Evolutionary conservation across 768 basidiomycete species (phyloP).

Genomic region (Candolleomyces efflorescens): DNA sequence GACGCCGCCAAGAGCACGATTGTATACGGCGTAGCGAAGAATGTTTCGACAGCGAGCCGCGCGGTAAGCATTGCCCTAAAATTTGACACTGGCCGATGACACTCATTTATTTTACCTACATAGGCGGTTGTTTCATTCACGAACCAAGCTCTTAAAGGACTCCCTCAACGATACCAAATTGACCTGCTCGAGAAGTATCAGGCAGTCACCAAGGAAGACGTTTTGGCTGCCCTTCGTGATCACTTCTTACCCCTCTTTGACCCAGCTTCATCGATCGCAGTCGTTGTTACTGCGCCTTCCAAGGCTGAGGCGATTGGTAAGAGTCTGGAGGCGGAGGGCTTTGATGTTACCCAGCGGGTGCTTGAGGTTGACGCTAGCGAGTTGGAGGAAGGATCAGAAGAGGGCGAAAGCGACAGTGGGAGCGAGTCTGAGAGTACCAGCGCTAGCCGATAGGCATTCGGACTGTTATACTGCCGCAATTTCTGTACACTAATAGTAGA

Average conservation of each 20-base stretch:
- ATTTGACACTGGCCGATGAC: background rate
- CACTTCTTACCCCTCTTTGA: constrained; percentile 87
- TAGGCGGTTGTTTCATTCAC: constrained; percentile 81
- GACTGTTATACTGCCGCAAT: background rate
- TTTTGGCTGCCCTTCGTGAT: constrained; percentile 60
- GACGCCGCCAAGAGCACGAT: constrained; percentile 92
- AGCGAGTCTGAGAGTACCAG: background rate
- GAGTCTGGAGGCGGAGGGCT: constrained; percentile 65
- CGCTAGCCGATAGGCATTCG: background rate
- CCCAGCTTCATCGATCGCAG: constrained; percentile 67
- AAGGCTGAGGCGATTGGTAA: constrained; percentile 70
- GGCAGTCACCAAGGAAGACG: constrained; percentile 74
- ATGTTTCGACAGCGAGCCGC: constrained; percentile 79
- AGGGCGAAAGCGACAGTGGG: constrained; percentile 1
- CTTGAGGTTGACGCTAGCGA: constrained; percentile 59
- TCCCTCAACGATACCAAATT: constrained; percentile 69
- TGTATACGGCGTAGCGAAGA: constrained; percentile 76
- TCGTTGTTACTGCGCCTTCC: constrained; percentile 78
- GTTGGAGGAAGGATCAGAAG: constrained; percentile 31
- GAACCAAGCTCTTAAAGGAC: constrained; percentile 88
- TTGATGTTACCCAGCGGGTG: constrained; percentile 68
- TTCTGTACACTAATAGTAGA: background rate
- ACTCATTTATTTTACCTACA: background rate
- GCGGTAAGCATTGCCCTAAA: constrained; percentile 52
- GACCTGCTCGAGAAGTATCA: constrained; percentile 78